A percentile compares a stretch with the other conserved stretches of the same genome.
Evolutionary conservation across 495 filamentous ascomycete species (phyloP).

Genomic region (Penicillium cinerascens): DNA sequence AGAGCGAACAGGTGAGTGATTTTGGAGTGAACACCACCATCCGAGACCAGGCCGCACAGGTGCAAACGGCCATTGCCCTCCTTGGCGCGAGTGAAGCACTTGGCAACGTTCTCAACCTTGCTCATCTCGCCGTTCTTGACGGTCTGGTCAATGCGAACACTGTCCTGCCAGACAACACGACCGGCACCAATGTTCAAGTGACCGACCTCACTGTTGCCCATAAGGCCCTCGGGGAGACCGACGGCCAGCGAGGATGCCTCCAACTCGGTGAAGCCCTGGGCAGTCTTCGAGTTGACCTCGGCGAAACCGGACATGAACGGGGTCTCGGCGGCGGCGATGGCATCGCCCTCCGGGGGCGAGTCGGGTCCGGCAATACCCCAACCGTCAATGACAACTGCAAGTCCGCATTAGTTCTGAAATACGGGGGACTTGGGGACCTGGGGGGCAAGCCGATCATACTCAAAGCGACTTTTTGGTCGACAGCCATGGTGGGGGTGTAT

Average conservation of each 20-base stretch:
- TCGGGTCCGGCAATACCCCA: conserved; percentile 85
- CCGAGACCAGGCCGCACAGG: conserved; percentile 82
- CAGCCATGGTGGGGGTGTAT: conserved; percentile 58
- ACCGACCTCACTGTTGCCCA: conserved; percentile 98
- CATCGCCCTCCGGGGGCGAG: conserved; percentile 82
- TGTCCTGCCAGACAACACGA: conserved; percentile 98
- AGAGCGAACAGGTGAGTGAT: conserved; percentile 88
- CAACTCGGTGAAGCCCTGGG: conserved; percentile 79
- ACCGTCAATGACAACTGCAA: conserved; percentile 90
- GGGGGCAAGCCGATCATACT: conserved; percentile 54
- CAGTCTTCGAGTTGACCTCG: conserved; percentile 56
- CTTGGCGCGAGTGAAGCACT: conserved; percentile 77
- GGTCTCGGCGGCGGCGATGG: conserved; percentile 87
- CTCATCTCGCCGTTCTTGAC: conserved; percentile 84
- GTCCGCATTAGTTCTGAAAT: conserved; percentile 18
- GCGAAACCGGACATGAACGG: conserved; percentile 84
- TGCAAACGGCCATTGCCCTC: conserved; percentile 88
- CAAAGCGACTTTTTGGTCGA: conserved; percentile 90
- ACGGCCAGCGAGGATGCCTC: conserved; percentile 96
- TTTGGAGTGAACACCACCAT: conserved; percentile 95
- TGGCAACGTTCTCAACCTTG: conserved; percentile 72
- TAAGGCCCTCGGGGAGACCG: conserved; percentile 90
- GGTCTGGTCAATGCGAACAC: conserved; percentile 92
- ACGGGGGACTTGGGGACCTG: conserved; percentile 15
- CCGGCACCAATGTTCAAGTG: conserved; percentile 98